phyloP scores from a whole-genome alignment of 768 basidiomycete genomes.

The Amanita pseudoporphyria region DNA sequence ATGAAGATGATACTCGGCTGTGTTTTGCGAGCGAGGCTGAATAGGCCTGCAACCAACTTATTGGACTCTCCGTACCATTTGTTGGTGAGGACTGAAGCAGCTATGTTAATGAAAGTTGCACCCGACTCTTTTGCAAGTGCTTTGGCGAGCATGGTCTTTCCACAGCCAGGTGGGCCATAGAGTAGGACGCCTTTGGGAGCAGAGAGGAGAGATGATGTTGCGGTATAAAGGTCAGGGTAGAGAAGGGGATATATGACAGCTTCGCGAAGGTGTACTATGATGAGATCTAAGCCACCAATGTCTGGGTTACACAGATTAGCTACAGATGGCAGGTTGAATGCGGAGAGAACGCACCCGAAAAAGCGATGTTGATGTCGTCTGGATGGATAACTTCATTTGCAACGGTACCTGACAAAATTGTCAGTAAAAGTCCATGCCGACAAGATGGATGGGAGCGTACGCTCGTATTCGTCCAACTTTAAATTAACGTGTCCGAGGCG shows the following conservation, averaged over 20 bases:
- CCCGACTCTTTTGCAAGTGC: constrained; percentile 96
- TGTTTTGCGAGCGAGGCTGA: constrained; percentile 87
- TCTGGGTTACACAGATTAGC: constrained; percentile 31
- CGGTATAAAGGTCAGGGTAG: constrained; percentile 80
- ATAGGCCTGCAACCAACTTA: constrained; percentile 90
- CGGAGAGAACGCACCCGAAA: constrained; percentile 43
- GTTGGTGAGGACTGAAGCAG: constrained; percentile 36
- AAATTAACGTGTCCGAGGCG: constrained; percentile 63
- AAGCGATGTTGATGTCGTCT: constrained; percentile 73
- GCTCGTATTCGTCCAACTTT: constrained; percentile 85
- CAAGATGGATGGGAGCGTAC: constrained; percentile 31
- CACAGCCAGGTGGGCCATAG: constrained; percentile 95
- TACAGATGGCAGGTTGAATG: neutral
- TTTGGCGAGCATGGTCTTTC: constrained; percentile 99
- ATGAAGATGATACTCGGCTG: constrained; percentile 98
- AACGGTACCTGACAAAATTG: constrained; percentile 49
- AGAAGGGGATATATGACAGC: constrained; percentile 92
- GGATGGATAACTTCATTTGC: constrained; percentile 91
- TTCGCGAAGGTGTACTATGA: constrained; percentile 85
- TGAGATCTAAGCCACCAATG: constrained; percentile 89
- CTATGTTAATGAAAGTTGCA: constrained; percentile 82
- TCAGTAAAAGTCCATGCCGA: neutral
- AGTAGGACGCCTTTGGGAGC: constrained; percentile 96
- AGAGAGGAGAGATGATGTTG: constrained; percentile 71
- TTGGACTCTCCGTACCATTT: constrained; percentile 54